A percentile compares a stretch with the other conserved stretches of the same genome.
Evolutionary conservation across 768 basidiomycete genomes (phyloP).

Genomic region (Piloderma croceum): DNA sequence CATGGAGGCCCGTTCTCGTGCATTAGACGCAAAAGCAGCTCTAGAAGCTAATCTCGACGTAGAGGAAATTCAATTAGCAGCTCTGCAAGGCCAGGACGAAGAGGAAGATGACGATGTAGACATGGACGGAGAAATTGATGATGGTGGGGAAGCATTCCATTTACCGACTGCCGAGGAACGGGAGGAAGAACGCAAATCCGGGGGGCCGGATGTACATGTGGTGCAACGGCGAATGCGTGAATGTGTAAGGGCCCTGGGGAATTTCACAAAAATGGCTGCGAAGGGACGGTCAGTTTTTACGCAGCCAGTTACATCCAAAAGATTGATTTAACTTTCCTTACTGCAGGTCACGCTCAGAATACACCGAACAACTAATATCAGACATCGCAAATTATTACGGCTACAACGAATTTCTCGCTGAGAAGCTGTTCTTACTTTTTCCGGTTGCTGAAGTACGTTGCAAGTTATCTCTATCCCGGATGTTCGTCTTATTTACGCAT

Average conservation of each 20-base stretch:
- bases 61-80: constrained; percentile 59
- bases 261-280: constrained; percentile 64
- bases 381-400: constrained; percentile 97
- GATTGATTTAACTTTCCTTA: constrained; percentile 1
- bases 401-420: constrained; percentile 91
- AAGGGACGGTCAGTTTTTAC: constrained; percentile 54
- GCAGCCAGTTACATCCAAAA: neutral
- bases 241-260: constrained; percentile 65
- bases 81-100: constrained; percentile 41
- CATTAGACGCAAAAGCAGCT: constrained; percentile 61
- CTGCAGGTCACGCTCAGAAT: constrained; percentile 79
- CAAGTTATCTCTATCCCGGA: constrained; percentile 1
- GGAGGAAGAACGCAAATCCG: constrained; percentile 63
- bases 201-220: constrained; percentile 65
- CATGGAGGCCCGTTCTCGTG: constrained; percentile 76
- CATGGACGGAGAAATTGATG: constrained; percentile 37
- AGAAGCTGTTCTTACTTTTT: constrained; percentile 93
- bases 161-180: constrained; percentile 69
- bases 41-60: constrained; percentile 66
- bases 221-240: constrained; percentile 78
- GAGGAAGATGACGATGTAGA: constrained; percentile 42
- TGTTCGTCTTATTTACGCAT: constrained; percentile 10
- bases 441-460: constrained; percentile 77
- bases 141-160: constrained; percentile 44
- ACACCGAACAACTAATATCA: constrained; percentile 76